Percentiles rank a stretch among this genome's conserved stretches.
These are phyloP conservation scores for Aspergillus funiculosus DNA, from an alignment of 495 filamentous ascomycete species.

Conservation along the genomic window DNA sequence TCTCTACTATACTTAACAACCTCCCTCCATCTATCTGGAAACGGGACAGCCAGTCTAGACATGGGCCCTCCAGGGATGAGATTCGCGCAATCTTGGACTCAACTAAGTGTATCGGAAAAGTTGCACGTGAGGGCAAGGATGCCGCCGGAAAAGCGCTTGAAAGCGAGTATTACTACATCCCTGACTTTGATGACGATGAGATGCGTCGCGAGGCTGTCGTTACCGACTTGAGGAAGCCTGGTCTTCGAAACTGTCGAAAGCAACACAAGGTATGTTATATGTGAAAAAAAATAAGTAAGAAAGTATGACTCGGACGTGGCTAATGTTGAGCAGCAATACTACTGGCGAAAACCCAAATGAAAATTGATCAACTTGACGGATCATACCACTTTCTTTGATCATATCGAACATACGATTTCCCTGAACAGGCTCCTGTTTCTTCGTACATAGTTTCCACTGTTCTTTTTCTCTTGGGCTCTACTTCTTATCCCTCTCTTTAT, in stretches of 20 bases:
- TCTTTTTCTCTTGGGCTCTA: conserved; percentile 21
- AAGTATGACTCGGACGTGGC: conserved; percentile 2
- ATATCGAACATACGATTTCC: conserved; percentile 12
- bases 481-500: conserved; percentile 22
- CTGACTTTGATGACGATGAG: conserved; percentile 78
- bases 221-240: conserved; percentile 77
- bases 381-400: conserved; percentile 1
- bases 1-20: conserved; percentile 79
- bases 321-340: conserved; percentile 69
- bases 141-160: conserved; percentile 90
- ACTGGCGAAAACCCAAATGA: conserved; percentile 77
- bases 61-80: conserved; percentile 51
- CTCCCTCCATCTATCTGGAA: conserved; percentile 63
- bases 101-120: conserved; percentile 76
- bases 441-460: conserved; percentile 41
- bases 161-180: conserved; percentile 96
- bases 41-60: conserved; percentile 34
- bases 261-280: conserved; percentile 87
- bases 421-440: conserved; percentile 21
- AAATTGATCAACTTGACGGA: conserved; percentile 8
- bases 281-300: too few relatives aligned
- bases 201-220: conserved; percentile 77
- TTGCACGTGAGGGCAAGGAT: conserved; percentile 88
- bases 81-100: conserved; percentile 64
- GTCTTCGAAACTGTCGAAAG: conserved; percentile 81